Conservation (phyloP, 352 stramenopile species). For the Phytophthora hybrid region DNA sequence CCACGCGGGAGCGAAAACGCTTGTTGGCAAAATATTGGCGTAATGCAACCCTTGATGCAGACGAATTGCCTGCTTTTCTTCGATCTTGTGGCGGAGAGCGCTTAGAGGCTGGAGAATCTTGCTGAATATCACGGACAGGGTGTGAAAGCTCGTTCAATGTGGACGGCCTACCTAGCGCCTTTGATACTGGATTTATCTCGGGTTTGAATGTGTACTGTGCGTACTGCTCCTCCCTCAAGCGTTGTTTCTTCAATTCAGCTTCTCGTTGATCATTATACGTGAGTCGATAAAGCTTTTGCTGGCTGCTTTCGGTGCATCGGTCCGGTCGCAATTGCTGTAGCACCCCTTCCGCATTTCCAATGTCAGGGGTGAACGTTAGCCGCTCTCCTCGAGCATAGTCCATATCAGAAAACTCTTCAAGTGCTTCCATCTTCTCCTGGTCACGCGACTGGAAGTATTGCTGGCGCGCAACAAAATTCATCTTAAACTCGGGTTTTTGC, state of each 20-base stretch:
- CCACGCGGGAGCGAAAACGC: slow-evolving; percentile 72
- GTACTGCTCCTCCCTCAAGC: slow-evolving; percentile 60
- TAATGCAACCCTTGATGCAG: slow-evolving; percentile 43
- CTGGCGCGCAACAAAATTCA: slow-evolving; percentile 80
- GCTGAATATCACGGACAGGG: slow-evolving; percentile 40
- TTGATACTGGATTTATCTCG: slow-evolving; percentile 79
- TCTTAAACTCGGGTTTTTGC: slow-evolving; percentile 76
- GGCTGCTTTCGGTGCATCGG: slow-evolving; percentile 58
- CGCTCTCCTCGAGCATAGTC: slow-evolving; percentile 41
- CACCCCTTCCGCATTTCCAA: slow-evolving; percentile 78
- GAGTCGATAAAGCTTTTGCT: slow-evolving; percentile 71
- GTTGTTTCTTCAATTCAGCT: slow-evolving; percentile 68
- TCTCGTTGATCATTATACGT: slow-evolving; percentile 74
- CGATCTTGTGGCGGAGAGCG: slow-evolving; percentile 21
- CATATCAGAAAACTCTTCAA: slow-evolving; percentile 57
- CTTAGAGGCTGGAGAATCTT: slow-evolving; percentile 2
- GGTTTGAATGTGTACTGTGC: slow-evolving; percentile 80
- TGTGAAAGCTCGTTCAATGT: slow-evolving; percentile 59
- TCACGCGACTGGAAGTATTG: slow-evolving; percentile 74
- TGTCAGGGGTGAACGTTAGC: slow-evolving; percentile 79
- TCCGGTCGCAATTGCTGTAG: slow-evolving; percentile 72
- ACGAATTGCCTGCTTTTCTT: slow-evolving; percentile 3
- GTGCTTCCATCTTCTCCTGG: slow-evolving; percentile 62
- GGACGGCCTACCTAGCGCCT: slow-evolving; percentile 59
- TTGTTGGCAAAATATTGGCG: slow-evolving; percentile 74